phyloP scores from a whole-genome alignment of 2,329 filamentous ascomycete genomes.

The Septoria linicola region DNA sequence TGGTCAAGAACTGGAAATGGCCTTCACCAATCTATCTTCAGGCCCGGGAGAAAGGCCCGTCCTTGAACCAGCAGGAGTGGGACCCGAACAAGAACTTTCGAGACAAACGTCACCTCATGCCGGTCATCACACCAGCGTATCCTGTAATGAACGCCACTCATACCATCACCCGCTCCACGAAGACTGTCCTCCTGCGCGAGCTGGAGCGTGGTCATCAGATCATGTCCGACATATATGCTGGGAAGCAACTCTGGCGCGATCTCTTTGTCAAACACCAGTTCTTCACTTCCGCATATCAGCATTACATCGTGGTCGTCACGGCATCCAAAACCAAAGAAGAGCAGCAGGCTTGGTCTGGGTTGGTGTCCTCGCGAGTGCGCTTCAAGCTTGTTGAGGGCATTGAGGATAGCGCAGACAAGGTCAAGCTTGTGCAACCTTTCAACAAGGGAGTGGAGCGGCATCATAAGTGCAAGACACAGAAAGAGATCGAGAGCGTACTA shows the following conservation, averaged over 20 bases:
- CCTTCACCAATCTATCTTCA: constrained; percentile 91
- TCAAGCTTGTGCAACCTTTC: constrained; percentile 84
- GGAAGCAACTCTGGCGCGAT: constrained; percentile 78
- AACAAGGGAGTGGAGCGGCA: constrained; percentile 87
- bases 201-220: constrained; percentile 75
- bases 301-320: constrained; percentile 86
- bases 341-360: constrained; percentile 83
- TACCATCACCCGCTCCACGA: constrained; percentile 85
- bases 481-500: constrained; percentile 62
- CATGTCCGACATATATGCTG: constrained; percentile 73
- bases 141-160: constrained; percentile 98
- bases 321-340: constrained; percentile 80
- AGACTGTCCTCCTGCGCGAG: constrained; percentile 78
- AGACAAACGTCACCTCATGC: constrained; percentile 89
- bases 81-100: constrained; percentile 83
- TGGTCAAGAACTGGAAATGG: constrained; percentile 91
- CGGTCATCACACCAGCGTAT: constrained; percentile 95
- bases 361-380: constrained; percentile 90
- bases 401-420: constrained; percentile 69
- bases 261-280: constrained; percentile 89
- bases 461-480: constrained; percentile 65
- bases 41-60: constrained; percentile 73
- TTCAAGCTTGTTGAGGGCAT: constrained; percentile 73
- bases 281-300: constrained; percentile 90
- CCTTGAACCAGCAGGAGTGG: constrained; percentile 83